Evolutionary conservation across 176 grass and related monocot genomes (phyloP).

Genomic region (Secale cereale): DNA sequence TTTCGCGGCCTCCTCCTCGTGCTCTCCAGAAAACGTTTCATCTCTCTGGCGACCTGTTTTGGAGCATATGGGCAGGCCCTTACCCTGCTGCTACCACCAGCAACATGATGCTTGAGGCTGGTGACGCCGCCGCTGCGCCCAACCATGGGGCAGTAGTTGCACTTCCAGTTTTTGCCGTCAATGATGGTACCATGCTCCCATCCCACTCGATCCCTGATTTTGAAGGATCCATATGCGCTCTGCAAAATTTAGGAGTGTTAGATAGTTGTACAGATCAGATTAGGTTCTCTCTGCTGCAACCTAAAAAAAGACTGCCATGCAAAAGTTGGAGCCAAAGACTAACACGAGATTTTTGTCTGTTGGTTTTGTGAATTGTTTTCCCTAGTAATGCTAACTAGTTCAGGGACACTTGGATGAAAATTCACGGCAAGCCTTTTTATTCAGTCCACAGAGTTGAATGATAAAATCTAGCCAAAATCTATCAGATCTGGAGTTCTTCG

Average conservation of each 20-base stretch:
- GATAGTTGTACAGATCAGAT: background rate
- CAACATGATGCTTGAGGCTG: background rate
- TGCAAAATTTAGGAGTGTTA: background rate
- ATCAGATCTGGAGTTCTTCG: background rate
- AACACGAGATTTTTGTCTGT: background rate
- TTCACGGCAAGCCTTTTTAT: background rate
- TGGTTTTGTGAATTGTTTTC: background rate
- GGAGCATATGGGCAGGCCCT: background rate
- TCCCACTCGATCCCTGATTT: conserved; percentile 10
- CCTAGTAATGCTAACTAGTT: background rate
- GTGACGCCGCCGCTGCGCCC: background rate
- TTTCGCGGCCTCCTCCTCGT: background rate
- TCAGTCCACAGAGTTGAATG: background rate
- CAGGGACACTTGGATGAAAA: background rate
- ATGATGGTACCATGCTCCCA: background rate
- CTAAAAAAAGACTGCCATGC: background rate
- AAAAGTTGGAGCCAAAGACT: background rate
- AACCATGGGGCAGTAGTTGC: background rate
- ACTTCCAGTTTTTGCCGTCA: background rate
- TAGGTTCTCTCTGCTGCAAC: too few species aligned
- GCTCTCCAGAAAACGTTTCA: background rate
- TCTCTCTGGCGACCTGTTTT: background rate
- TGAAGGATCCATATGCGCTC: background rate
- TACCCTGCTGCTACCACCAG: background rate
- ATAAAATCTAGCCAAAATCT: background rate